Evolutionary conservation across 345 rosid genomes (phyloP), one percentile per base, ranked within the genome.

Genomic region (Kandelia obovata): DNA sequence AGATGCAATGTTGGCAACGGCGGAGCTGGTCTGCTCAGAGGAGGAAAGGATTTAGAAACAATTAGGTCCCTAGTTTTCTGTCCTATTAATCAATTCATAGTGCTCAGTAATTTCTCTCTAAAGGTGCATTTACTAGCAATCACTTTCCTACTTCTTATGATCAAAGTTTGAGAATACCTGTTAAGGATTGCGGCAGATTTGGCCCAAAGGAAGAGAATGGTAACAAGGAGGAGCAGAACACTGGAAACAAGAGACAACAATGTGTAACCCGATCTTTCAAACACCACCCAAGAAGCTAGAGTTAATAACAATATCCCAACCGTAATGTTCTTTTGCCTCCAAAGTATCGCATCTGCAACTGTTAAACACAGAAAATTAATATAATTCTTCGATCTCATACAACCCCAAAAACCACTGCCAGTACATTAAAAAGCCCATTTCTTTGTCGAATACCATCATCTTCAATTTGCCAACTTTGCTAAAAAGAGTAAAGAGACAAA

Each of bases 101-200:
- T 25, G 17, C 4, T 25, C 59, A 25, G n/a, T 21, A 27, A 21
- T 25, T 15, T 27, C 59, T 16, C 28, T 56, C 30, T 25, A n/a
- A 56, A 23, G 59, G 28, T 25, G 31, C 25, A 56, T 21, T 56
- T 56, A 56, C 11, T 25, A 8, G 10, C 3, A 7, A 56, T 25
- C 59, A 9, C 6, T 8, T 56, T 23, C 28, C 10, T 25, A 25
- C 26, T 8, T 56, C 19, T 26, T 13, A 43, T 15, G 28, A 63
- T 49, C 53, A 64, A 53, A 58, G 53, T 30, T 58, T 60, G 6
- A 63, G 66, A 39, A 70, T 83, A 91, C 98, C 98, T 71, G 77
- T 89, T 92, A 69, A 96, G 96, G 78, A 89, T 78, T 46, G 97
- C 84, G 19, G 99, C 99, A 71, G 97, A 89, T 90, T 92, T 96